Evolutionary conservation across 257 asterid species (phyloP).

Genomic region (Gentiana macrophylla): DNA sequence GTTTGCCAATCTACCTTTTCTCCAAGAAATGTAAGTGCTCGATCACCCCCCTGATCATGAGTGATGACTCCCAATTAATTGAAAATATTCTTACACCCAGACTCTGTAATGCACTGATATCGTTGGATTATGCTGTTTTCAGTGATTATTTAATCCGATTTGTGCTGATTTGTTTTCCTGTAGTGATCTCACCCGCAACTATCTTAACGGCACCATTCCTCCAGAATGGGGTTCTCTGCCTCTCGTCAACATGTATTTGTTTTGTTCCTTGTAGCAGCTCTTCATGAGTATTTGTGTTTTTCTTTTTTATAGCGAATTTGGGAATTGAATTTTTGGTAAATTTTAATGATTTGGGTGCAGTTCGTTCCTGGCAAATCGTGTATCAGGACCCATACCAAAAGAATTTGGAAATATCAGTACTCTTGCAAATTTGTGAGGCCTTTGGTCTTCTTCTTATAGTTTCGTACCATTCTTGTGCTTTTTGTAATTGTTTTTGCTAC

Average conservation of each 20-base stretch:
- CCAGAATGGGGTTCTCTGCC: conserved; percentile 61
- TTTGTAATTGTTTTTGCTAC: neutral
- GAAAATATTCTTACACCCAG: neutral
- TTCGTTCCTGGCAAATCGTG: conserved; percentile 45
- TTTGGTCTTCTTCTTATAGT: conserved; percentile 3
- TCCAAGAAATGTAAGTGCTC: conserved; percentile 36
- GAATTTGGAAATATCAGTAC: conserved; percentile 56
- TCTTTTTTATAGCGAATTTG: too few species aligned
- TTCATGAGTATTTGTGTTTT: too few species aligned
- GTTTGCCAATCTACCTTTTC: conserved; percentile 46
- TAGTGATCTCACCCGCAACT: conserved; percentile 63
- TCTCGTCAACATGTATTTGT: conserved; percentile 39
- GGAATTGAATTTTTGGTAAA: neutral
- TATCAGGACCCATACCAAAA: conserved; percentile 46
- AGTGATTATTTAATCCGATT: conserved; percentile 1
- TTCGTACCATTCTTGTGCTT: neutral
- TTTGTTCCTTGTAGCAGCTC: neutral
- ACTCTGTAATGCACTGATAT: too few species aligned
- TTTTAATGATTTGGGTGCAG: conserved; percentile 28
- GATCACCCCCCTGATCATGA: neutral
- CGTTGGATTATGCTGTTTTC: neutral
- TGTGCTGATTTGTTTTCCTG: neutral
- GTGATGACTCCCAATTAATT: neutral
- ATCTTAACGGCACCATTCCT: conserved; percentile 63
- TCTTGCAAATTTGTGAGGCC: conserved; percentile 38